Percentiles rank a stretch among this genome's conserved stretches.
phyloP scores from a whole-genome alignment of 805 yeast species.

The Myxozyma lipomycoides region DNA sequence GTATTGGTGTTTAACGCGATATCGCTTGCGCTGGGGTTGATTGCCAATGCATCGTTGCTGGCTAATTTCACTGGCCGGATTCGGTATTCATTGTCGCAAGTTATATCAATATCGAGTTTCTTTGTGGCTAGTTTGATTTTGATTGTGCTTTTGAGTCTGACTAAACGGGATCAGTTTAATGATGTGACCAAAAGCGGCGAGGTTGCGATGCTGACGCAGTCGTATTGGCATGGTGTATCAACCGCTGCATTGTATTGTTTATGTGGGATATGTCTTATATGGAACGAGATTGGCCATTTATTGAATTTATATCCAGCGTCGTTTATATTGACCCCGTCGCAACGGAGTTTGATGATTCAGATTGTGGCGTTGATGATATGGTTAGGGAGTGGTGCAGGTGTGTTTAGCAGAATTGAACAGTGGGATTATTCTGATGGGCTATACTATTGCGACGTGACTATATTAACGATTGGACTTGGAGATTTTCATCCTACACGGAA shows the following conservation, averaged over 20 bases:
- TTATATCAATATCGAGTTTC: conserved; percentile 62
- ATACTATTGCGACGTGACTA: conserved; percentile 68
- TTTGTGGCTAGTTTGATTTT: conserved; percentile 54
- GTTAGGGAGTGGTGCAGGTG: conserved; percentile 63
- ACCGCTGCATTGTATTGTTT: conserved; percentile 59
- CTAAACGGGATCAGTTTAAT: conserved; percentile 34
- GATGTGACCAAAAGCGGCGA: not conserved
- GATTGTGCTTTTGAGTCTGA: conserved; percentile 39
- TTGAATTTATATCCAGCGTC: conserved; percentile 61
- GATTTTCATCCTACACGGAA: conserved; percentile 56
- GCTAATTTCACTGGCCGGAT: conserved; percentile 62
- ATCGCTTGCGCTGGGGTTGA: conserved; percentile 59
- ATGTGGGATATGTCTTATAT: conserved; percentile 50
- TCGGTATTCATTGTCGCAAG: conserved; percentile 58
- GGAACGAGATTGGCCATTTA: conserved; percentile 62
- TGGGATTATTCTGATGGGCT: conserved; percentile 61
- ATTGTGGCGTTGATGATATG: conserved; percentile 62
- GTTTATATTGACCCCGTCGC: conserved; percentile 62
- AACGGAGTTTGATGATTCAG: conserved; percentile 69
- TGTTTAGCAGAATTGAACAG: conserved; percentile 47
- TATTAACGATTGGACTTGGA: conserved; percentile 78
- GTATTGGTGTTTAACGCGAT: conserved; percentile 57
- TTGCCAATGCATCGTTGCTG: conserved; percentile 65
- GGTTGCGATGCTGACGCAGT: not conserved
- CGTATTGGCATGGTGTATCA: conserved; percentile 1